These are phyloP conservation scores for Amborella trichopoda DNA, from an alignment of 164 flowering plant genomes.

Conservation along the genomic window DNA sequence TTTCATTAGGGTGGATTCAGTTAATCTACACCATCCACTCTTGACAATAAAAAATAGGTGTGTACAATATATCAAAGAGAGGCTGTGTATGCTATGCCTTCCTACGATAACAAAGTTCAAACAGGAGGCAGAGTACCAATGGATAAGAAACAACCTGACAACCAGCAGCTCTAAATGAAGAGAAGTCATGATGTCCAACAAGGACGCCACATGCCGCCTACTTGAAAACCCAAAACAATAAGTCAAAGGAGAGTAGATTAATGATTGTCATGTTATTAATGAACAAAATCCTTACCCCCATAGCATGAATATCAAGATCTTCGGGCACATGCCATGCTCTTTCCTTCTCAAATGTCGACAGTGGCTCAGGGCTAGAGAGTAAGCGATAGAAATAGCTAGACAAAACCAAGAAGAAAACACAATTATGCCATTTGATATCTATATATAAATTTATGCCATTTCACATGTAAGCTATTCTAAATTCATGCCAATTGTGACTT, in stretches of 20 bases:
- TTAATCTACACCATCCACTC: not conserved
- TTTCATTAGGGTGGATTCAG: no score
- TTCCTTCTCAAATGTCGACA: constrained; percentile 81
- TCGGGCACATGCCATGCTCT: constrained; percentile 89
- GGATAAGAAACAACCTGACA: constrained; percentile 55
- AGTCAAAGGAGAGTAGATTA: constrained; percentile 1
- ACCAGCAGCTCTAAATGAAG: constrained; percentile 87
- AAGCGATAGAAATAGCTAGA: constrained; percentile 81
- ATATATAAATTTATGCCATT: not conserved
- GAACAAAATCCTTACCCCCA: constrained; percentile 45
- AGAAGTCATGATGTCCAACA: constrained; percentile 83
- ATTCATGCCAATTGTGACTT: no score
- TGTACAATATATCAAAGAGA: no score
- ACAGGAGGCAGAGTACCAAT: no score
- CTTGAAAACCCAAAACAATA: constrained; percentile 6
- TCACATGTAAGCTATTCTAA: no score
- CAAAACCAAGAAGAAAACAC: not conserved
- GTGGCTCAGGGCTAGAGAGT: constrained; percentile 60
- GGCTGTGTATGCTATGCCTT: no score
- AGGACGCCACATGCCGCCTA: constrained; percentile 84
- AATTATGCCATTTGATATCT: not conserved
- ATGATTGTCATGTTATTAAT: not conserved
- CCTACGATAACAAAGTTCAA: no score
- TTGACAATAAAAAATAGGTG: not conserved
- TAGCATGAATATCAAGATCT: constrained; percentile 52